Percentiles rank a stretch among this genome's conserved stretches.
Conservation (phyloP, 192 early-diverging fungal species). For the Coemansia sp. region DNA sequence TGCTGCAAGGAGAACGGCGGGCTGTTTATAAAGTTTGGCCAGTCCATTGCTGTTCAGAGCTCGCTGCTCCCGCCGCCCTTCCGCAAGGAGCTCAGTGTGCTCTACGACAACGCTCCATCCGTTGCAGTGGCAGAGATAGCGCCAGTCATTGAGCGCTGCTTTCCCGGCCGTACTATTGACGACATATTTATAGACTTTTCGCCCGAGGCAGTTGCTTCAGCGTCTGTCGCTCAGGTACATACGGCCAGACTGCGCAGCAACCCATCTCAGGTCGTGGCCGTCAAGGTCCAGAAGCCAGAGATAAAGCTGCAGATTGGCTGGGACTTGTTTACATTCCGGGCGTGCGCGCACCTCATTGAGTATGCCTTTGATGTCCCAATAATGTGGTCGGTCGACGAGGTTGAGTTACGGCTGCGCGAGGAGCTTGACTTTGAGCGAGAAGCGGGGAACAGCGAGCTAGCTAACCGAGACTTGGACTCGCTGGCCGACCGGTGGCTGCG, state of each 20-base stretch:
- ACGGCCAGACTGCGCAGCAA: conserved; percentile 62
- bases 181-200: conserved; percentile 78
- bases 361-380: conserved; percentile 82
- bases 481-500: conserved; percentile 57
- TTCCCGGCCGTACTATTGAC: conserved; percentile 59
- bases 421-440: conserved; percentile 94
- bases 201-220: conserved; percentile 72
- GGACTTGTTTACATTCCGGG: conserved; percentile 74
- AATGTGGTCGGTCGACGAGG: conserved; percentile 77
- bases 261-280: conserved; percentile 66
- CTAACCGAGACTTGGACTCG: conserved; percentile 51
- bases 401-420: conserved; percentile 69
- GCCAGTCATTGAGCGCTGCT: conserved; percentile 69
- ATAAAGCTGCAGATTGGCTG: conserved; percentile 82
- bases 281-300: conserved; percentile 94
- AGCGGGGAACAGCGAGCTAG: conserved; percentile 74
- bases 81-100: conserved; percentile 59
- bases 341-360: conserved; percentile 69
- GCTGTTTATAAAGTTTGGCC: conserved; percentile 91
- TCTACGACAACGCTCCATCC: conserved; percentile 85
- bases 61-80: conserved; percentile 68
- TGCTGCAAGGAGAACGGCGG: conserved; percentile 85
- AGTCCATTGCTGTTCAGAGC: conserved; percentile 71
- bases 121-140: conserved; percentile 66
- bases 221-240: conserved; percentile 96